Evolutionary conservation across 2,329 filamentous ascomycete genomes (phyloP).

Genomic region (Lasiodiplodia citricola): DNA sequence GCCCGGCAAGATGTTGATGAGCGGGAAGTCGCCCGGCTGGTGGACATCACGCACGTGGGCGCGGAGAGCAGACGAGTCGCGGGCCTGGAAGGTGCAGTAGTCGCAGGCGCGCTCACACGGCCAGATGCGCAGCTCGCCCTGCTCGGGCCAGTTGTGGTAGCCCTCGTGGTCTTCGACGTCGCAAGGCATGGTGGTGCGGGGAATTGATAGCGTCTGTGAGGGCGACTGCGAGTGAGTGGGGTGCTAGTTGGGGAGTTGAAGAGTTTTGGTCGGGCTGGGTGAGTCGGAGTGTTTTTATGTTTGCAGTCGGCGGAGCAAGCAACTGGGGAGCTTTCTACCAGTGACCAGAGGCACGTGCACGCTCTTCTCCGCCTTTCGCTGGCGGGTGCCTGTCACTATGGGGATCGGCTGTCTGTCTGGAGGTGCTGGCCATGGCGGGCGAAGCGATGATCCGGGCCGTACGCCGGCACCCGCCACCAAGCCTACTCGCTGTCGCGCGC

Average conservation of each 20-base stretch:
- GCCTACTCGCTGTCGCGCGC: background rate
- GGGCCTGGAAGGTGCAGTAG: constrained; percentile 19
- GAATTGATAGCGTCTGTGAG: background rate
- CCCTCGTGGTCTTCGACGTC: constrained; percentile 4
- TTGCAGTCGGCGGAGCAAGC: background rate
- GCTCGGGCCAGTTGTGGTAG: constrained; percentile 25
- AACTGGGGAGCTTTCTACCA: background rate
- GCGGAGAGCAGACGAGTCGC: constrained; percentile 20
- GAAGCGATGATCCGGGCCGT: constrained; percentile 21
- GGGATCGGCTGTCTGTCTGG: background rate
- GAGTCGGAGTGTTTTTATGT: constrained; percentile 5
- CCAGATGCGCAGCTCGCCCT: constrained; percentile 24
- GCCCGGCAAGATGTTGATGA: constrained; percentile 8
- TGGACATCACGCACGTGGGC: constrained; percentile 24
- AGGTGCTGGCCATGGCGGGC: constrained; percentile 18
- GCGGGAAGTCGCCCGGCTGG: constrained; percentile 7
- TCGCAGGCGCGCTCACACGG: constrained; percentile 25
- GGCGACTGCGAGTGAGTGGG: background rate
- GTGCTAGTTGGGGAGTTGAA: constrained; percentile 3
- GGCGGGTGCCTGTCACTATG: background rate
- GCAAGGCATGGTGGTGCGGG: constrained; percentile 11
- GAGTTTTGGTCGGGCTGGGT: constrained; percentile 8
- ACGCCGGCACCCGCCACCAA: constrained; percentile 1
- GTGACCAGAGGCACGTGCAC: background rate
- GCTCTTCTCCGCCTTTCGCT: background rate